Evolutionary conservation across 148 eudicot species (phyloP), one percentile per base, ranked within the genome.

Genomic region (Mesembryanthemum crystallinum): DNA sequence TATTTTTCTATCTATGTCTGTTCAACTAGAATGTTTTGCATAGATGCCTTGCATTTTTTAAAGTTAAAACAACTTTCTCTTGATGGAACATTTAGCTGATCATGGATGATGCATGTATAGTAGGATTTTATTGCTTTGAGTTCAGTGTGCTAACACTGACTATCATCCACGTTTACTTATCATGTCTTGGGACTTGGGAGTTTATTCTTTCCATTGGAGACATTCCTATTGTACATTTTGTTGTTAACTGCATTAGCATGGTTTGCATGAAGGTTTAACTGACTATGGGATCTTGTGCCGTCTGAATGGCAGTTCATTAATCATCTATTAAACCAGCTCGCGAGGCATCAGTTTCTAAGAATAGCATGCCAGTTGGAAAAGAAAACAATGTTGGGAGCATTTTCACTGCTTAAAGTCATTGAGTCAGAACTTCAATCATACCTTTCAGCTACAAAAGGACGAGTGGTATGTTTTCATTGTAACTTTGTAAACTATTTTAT

Each of bases 311-410:
- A 95, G 99, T 91, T 87, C 89, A 96, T 92, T 74, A 87, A 88
- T 85, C 97, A 96, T 86, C 85, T 96, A 76, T 86, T 89, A 57
- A 89, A 87, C 84, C 99, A 96, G 86, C 97, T 96, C 11, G 93
- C 94, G 33, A 83, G 94, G 79, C 99, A 96, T 84, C 94, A 96
- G 57, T 88, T 96, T 83, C 75, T 96, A 24, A 92, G 88, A 83
- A 78, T 91, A 88, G 99, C 99, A 71, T 96, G 98, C 77, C 98
- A 91, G 76, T 65, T 88, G 88, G 99, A 96, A 86, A 96, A 92
- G 88, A 96, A 92, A 91, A 91, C 97, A 58, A 96, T 92, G 97
- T 94, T 92, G 84, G 98, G 90, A 76, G 99, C 99, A 37, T 95
- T 80, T 87, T 89, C 98, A 62, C 87, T 95, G 79, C 98, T 92